These are phyloP conservation scores for Calonectria henricotiae DNA, from an alignment of 2,329 filamentous ascomycete species.

Conservation along the genomic window DNA sequence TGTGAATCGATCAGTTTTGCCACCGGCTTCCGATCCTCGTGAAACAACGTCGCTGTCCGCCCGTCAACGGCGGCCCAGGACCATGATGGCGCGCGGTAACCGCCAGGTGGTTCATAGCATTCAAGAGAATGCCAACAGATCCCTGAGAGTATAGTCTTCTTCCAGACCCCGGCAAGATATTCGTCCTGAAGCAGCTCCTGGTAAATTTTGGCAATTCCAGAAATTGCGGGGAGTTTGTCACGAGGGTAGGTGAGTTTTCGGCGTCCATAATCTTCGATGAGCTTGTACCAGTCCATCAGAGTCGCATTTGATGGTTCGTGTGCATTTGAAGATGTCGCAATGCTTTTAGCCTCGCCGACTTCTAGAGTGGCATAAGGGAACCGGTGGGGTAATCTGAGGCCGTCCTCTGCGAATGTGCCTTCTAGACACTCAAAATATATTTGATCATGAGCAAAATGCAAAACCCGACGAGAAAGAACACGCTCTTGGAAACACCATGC, in stretches of 20 bases:
- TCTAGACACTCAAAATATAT: constrained; percentile 41
- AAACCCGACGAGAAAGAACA: constrained; percentile 38
- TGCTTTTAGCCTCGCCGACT: background rate
- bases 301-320: background rate
- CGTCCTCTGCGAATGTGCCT: constrained; percentile 11
- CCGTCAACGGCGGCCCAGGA: constrained; percentile 39
- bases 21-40: background rate
- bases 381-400: constrained; percentile 1
- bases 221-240: constrained; percentile 38
- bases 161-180: constrained; percentile 38
- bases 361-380: background rate
- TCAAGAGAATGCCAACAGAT: constrained; percentile 30
- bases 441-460: constrained; percentile 44
- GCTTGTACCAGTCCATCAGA: background rate
- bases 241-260: constrained; percentile 28
- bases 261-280: constrained; percentile 15
- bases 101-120: constrained; percentile 5
- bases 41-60: background rate
- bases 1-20: constrained; percentile 16
- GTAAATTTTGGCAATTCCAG: constrained; percentile 34
- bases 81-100: constrained; percentile 44
- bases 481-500: constrained; percentile 48
- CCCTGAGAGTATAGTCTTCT: constrained; percentile 14
- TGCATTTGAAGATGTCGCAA: background rate
- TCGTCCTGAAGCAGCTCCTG: constrained; percentile 28